These are phyloP conservation scores for Lepidopterella palustris DNA, from an alignment of 495 filamentous ascomycete species.

Conservation along the genomic window DNA sequence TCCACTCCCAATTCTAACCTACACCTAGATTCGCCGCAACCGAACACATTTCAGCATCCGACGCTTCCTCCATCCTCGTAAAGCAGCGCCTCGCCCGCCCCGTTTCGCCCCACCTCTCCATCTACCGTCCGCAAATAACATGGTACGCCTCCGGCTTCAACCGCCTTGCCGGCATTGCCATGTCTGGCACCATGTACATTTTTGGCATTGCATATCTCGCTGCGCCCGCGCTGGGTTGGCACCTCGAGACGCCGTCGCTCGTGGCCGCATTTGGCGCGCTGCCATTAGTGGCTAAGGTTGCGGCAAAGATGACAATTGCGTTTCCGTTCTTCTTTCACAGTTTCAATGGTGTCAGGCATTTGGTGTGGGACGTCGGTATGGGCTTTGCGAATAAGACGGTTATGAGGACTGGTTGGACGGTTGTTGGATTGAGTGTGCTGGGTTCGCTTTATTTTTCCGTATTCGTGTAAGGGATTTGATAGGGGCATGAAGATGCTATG, in stretches of 20 bases:
- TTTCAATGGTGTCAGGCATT: constrained; percentile 83
- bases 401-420: constrained; percentile 65
- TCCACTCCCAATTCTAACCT: constrained; percentile 23
- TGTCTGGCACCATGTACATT: constrained; percentile 73
- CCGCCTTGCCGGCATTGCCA: constrained; percentile 69
- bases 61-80: constrained; percentile 67
- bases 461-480: constrained; percentile 23
- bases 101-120: constrained; percentile 76
- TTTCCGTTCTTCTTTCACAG: constrained; percentile 84
- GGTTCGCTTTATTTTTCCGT: constrained; percentile 57
- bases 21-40: constrained; percentile 50
- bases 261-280: constrained; percentile 71
- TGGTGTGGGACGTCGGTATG: constrained; percentile 73
- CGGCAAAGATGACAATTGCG: constrained; percentile 65
- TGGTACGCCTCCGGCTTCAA: constrained; percentile 69
- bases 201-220: constrained; percentile 79
- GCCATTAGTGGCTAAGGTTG: constrained; percentile 60
- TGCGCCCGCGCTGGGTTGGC: constrained; percentile 72
- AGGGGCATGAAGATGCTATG: neutral
- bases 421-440: constrained; percentile 61
- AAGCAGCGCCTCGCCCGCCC: constrained; percentile 80
- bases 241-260: constrained; percentile 73
- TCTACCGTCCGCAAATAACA: constrained; percentile 86
- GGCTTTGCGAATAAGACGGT: constrained; percentile 65
- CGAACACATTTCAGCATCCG: constrained; percentile 46